A percentile compares a stretch with the other conserved stretches of the same genome.
Evolutionary conservation across 192 early-diverging fungal species (phyloP).

Genomic region (Bifiguratus adelaidae): DNA sequence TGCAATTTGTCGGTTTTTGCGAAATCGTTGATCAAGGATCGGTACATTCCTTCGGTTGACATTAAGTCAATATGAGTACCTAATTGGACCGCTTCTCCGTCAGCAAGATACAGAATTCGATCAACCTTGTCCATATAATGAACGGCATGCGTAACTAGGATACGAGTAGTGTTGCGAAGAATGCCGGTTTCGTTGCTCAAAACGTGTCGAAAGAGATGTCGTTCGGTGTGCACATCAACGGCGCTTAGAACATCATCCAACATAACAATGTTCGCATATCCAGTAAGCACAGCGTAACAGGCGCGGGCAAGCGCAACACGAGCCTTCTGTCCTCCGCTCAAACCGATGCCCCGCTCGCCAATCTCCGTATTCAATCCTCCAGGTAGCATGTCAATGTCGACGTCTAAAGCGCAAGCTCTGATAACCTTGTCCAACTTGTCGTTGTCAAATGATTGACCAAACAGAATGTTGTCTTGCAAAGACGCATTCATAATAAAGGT

Average conservation of each 20-base stretch:
- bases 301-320: constrained; percentile 74
- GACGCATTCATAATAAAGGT: constrained; percentile 7
- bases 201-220: constrained; percentile 52
- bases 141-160: constrained; percentile 50
- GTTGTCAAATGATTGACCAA: constrained; percentile 50
- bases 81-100: background rate
- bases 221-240: constrained; percentile 69
- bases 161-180: constrained; percentile 62
- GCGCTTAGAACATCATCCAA: constrained; percentile 84
- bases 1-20: background rate
- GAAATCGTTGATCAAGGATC: constrained; percentile 3
- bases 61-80: constrained; percentile 7
- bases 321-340: constrained; percentile 77
- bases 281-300: constrained; percentile 61
- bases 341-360: constrained; percentile 28
- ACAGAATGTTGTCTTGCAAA: constrained; percentile 55
- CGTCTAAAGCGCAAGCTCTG: constrained; percentile 39
- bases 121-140: constrained; percentile 7
- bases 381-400: constrained; percentile 44
- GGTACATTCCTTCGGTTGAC: background rate
- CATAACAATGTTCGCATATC: constrained; percentile 66
- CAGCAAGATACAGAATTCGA: background rate
- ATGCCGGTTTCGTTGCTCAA: constrained; percentile 37
- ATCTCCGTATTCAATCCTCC: constrained; percentile 27
- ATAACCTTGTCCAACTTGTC: constrained; percentile 37